Evolutionary conservation across 106 monocot genomes (phyloP), one percentile per base, ranked within the genome.

Genomic region (Ottelia alismoides): DNA sequence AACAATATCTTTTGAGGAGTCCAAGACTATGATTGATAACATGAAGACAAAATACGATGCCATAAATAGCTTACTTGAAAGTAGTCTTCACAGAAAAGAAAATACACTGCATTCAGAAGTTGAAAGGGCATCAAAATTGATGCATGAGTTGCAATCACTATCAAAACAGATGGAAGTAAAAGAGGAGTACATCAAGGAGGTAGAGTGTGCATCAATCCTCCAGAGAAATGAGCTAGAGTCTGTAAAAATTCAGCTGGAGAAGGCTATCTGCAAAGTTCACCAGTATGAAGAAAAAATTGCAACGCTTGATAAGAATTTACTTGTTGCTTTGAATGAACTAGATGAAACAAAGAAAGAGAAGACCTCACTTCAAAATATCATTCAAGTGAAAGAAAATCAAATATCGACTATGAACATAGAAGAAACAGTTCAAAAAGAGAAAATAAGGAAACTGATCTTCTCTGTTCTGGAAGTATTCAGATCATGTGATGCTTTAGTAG

Each of bases 321-420:
- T 16, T n/a, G 28, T 47, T 60, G 52, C 70, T 44, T 66, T 66
- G 19, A 67, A 29, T 57, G 51, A 65, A 30, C 63, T 85, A 30
- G 59, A 74, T 49, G 72, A 79, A 72, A 68, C 68, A 58, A 72
- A 82, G 44, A 78, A 67, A 21, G 62, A 90, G 53, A 85, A 74
- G 25, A 32, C 1, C 47, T 30, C 61, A 20, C 64, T 85, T 29
- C 62, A 55, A 62, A 55, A 19, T 11, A 71, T 72, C 56, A 63
- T 79, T 65, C 63, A 80, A 67, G 71, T 81, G 30, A 72, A 70
- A 53, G 53, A 90, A 60, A 72, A 62, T 9, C 51, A 58, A 60
- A 12, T 76, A 65, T 71, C 56, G 11, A 61, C 61, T 51, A 52
- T 63, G 28, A 31, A 61, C 2, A 31, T 25, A 11, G 56, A 58